These are phyloP conservation scores for Amoebophrya sp. DNA, from an alignment of 169 alveolate genomes.

Conservation along the genomic window DNA sequence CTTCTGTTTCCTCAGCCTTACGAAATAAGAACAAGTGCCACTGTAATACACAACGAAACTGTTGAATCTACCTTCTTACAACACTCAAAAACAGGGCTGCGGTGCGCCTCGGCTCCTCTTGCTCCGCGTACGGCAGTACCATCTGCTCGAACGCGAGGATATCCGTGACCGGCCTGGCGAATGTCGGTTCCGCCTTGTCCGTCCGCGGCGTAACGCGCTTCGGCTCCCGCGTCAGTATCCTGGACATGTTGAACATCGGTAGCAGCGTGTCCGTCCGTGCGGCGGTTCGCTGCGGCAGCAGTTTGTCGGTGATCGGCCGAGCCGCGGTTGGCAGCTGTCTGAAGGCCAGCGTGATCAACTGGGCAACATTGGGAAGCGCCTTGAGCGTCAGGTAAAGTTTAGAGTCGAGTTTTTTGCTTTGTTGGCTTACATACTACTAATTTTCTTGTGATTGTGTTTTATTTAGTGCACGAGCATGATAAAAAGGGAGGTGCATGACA, in stretches of 20 bases:
- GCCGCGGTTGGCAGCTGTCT: no score
- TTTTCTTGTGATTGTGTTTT: no score
- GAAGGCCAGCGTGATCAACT: no score
- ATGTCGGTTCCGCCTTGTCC: background rate
- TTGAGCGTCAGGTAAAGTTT: background rate
- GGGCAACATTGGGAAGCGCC: background rate
- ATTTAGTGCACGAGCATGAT: no score
- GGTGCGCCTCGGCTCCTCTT: background rate
- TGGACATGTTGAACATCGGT: no score
- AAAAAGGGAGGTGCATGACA: no score
- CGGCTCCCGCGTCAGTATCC: slow-evolving; percentile 5
- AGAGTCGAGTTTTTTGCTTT: no score
- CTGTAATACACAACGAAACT: no score
- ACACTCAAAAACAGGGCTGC: background rate
- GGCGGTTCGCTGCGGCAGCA: background rate
- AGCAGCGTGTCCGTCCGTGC: background rate
- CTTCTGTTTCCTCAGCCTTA: no score
- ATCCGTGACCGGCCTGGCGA: background rate
- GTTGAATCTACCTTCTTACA: no score
- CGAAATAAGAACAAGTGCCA: no score
- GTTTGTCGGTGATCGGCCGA: slow-evolving; percentile 23
- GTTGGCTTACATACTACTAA: no score
- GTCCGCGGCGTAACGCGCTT: slow-evolving; percentile 2
- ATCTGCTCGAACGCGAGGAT: background rate
- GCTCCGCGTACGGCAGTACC: background rate